Evolutionary conservation across 2,329 filamentous ascomycete species (phyloP).

Genomic region (Claviceps citrina): DNA sequence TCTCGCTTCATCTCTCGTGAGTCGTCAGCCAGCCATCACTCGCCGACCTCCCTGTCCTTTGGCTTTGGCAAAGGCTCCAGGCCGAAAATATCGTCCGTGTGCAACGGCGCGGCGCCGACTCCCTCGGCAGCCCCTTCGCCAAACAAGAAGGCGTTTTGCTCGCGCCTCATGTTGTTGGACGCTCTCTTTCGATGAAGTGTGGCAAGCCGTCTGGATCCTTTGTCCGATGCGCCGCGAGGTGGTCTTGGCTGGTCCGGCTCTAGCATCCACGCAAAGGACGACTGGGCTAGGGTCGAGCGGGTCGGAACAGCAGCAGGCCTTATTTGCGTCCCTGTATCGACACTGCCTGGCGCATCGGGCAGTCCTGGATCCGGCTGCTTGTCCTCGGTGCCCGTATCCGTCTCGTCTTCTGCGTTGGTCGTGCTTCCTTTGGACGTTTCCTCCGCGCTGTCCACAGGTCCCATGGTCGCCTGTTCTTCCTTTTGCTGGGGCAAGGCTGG

Average conservation of each 20-base stretch:
- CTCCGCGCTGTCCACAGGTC: not conserved
- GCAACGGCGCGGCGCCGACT: slow-evolving; percentile 20
- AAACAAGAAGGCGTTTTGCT: slow-evolving; percentile 44
- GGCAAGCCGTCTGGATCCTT: slow-evolving; percentile 16
- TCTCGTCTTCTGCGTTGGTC: not conserved
- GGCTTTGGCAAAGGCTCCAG: slow-evolving; percentile 30
- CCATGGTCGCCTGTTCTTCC: not conserved
- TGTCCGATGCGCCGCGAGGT: slow-evolving; percentile 11
- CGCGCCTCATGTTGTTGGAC: slow-evolving; percentile 31
- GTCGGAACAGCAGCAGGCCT: slow-evolving; percentile 35
- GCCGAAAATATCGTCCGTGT: slow-evolving; percentile 38
- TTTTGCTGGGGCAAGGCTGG: not conserved
- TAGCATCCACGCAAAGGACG: slow-evolving; percentile 69
- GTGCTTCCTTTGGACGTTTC: not conserved
- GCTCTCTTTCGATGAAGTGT: slow-evolving; percentile 24
- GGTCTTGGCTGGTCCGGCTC: slow-evolving; percentile 32
- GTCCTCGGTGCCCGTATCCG: not conserved
- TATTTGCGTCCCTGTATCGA: slow-evolving; percentile 5
- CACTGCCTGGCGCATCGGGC: not conserved
- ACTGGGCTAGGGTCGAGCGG: slow-evolving; percentile 53
- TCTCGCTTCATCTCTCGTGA: slow-evolving; percentile 1
- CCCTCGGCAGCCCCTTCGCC: slow-evolving; percentile 31
- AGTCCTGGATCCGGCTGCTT: not conserved
- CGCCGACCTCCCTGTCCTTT: slow-evolving; percentile 8
- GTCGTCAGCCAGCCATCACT: slow-evolving; percentile 3